Percentiles rank a stretch among this genome's conserved stretches.
Conservation (phyloP, 805 yeast genomes). For the Ogataea pilisensis region DNA sequence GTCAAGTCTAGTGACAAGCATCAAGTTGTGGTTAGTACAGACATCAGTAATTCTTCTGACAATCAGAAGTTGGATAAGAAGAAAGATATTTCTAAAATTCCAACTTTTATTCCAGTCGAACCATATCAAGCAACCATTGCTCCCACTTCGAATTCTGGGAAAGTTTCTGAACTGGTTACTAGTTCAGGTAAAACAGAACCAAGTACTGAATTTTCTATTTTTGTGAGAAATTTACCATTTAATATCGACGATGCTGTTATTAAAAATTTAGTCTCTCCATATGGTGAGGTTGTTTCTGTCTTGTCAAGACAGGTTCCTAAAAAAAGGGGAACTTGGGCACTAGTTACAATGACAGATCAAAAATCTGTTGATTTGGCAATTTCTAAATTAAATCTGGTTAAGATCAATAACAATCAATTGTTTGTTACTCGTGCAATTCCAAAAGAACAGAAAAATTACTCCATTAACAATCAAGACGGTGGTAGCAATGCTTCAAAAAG, state of each 20-base stretch:
- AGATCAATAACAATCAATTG: conserved; percentile 26
- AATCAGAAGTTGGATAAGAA: background rate
- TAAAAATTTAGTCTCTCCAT: conserved; percentile 26
- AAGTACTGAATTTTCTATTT: conserved; percentile 27
- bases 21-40: too few relatives aligned
- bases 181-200: conserved; percentile 3
- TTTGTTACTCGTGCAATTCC: conserved; percentile 33
- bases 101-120: conserved; percentile 14
- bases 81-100: conserved; percentile 12
- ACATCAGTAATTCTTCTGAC: background rate
- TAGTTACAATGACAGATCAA: conserved; percentile 26
- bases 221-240: conserved; percentile 30
- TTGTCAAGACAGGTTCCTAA: conserved; percentile 24
- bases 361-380: conserved; percentile 26
- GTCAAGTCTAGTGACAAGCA: too few relatives aligned
- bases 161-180: background rate
- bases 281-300: conserved; percentile 27
- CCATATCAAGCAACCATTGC: too few relatives aligned
- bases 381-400: conserved; percentile 23
- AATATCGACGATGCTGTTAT: conserved; percentile 22
- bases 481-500: conserved; percentile 8
- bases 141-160: background rate
- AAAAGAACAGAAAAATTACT: conserved; percentile 28
- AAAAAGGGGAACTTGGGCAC: conserved; percentile 31
- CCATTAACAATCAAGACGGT: conserved; percentile 6